phyloP scores from a whole-genome alignment of 2,329 filamentous ascomycete species.

The Ophiostoma sp. region DNA sequence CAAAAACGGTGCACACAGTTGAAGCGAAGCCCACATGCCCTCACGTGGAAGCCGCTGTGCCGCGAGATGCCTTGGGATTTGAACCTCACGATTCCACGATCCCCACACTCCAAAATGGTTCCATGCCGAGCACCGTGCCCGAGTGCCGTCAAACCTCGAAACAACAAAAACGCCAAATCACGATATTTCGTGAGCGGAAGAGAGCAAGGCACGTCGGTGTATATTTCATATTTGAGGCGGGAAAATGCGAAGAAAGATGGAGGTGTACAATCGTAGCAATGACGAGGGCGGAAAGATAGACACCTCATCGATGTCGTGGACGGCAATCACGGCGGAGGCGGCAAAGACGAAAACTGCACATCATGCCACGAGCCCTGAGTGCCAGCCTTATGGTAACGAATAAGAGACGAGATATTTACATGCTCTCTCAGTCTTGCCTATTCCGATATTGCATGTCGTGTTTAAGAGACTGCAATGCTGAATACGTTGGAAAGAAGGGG shows the following conservation, averaged over 20 bases:
- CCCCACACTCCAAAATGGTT: neutral
- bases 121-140: slow-evolving; percentile 9
- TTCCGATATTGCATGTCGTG: neutral
- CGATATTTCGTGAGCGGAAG: neutral
- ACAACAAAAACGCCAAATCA: neutral
- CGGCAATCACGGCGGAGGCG: neutral
- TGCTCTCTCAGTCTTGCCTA: neutral
- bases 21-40: neutral
- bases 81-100: neutral
- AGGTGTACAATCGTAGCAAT: neutral
- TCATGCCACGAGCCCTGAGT: neutral
- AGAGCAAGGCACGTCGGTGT: neutral
- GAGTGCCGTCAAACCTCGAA: slow-evolving; percentile 10
- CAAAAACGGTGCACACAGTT: neutral
- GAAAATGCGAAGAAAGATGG: neutral
- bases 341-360: neutral
- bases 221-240: neutral
- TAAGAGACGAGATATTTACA: neutral
- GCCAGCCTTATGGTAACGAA: neutral
- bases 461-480: neutral
- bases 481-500: no score
- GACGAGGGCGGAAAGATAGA: neutral
- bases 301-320: neutral
- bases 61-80: neutral
- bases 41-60: slow-evolving; percentile 2